phyloP scores from a whole-genome alignment of 805 yeast genomes.

The Naumovozyma castellii region DNA sequence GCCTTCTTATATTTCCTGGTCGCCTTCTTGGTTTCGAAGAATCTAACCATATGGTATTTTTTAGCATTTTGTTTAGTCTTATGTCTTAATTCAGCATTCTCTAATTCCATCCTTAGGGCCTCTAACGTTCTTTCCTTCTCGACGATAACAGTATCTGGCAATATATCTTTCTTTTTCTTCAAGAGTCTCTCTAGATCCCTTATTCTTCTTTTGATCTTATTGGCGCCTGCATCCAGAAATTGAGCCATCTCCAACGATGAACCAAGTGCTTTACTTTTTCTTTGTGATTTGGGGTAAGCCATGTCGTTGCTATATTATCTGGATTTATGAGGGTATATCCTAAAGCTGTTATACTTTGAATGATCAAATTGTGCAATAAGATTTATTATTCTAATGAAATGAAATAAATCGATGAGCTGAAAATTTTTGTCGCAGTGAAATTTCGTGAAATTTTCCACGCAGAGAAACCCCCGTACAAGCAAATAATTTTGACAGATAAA shows the following conservation, averaged over 20 bases:
- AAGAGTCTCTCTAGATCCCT: conserved; percentile 76
- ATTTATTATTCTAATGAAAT: too few relatives aligned
- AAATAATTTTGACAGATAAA: neutral
- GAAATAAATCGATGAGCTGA: neutral
- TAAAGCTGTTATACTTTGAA: too few relatives aligned
- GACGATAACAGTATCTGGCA: conserved; percentile 55
- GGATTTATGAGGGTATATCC: too few relatives aligned
- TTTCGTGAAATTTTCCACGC: neutral
- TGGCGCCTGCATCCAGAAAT: conserved; percentile 31
- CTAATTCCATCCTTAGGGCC: conserved; percentile 52
- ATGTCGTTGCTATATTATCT: too few relatives aligned
- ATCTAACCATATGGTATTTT: conserved; percentile 87
- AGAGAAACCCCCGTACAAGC: neutral
- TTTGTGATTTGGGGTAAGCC: conserved; percentile 5
- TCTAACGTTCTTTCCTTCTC: conserved; percentile 70
- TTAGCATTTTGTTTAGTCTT: conserved; percentile 46
- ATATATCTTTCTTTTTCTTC: conserved; percentile 39
- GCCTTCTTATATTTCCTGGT: conserved; percentile 51
- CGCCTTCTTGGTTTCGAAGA: conserved; percentile 85
- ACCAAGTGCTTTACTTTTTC: conserved; percentile 12
- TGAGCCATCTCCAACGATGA: conserved; percentile 30
- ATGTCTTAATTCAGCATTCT: conserved; percentile 35
- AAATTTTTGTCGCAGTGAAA: neutral
- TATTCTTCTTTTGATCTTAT: conserved; percentile 72
- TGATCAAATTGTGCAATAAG: too few relatives aligned